Percentiles rank a stretch among this genome's conserved stretches.
Evolutionary conservation across 371 early-diverging fungal genomes (phyloP).

Genomic region (Mucor saturninus): DNA sequence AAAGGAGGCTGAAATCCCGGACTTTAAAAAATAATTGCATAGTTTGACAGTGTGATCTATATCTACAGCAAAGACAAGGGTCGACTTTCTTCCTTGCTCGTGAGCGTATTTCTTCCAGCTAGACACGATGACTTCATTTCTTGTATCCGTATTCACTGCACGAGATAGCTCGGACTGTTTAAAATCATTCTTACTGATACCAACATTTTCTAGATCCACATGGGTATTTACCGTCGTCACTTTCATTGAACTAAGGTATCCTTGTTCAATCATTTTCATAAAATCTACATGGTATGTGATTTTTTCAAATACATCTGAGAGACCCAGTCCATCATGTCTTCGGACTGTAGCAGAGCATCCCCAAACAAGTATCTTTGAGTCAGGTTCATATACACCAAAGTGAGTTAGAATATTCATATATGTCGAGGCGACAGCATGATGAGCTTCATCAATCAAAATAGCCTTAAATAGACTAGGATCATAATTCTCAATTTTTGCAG

Average conservation of each 20-base stretch:
- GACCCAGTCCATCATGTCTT: constrained; percentile 81
- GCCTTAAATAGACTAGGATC: constrained; percentile 82
- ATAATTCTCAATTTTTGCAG: constrained; percentile 63
- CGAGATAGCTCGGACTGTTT: constrained; percentile 54
- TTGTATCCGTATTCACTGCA: constrained; percentile 64
- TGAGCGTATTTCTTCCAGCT: constrained; percentile 64
- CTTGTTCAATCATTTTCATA: constrained; percentile 80
- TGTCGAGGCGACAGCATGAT: constrained; percentile 84
- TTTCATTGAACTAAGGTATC: constrained; percentile 51
- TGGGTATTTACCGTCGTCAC: constrained; percentile 71
- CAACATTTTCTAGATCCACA: constrained; percentile 60
- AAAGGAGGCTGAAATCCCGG: constrained; percentile 66
- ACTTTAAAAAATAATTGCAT: constrained; percentile 57
- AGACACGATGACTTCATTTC: constrained; percentile 74
- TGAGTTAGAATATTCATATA: constrained; percentile 77
- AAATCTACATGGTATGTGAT: constrained; percentile 80
- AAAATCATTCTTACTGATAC: constrained; percentile 67
- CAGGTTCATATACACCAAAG: constrained; percentile 57
- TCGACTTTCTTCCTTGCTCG: constrained; percentile 45
- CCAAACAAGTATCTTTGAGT: constrained; percentile 75
- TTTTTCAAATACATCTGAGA: constrained; percentile 74
- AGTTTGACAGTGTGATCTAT: constrained; percentile 74
- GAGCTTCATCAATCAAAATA: constrained; percentile 93
- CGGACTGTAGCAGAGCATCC: constrained; percentile 93
- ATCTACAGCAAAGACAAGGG: constrained; percentile 90